Percentiles rank a stretch among this genome's conserved stretches.
phyloP scores from a whole-genome alignment of 2,329 filamentous ascomycete species.

The Fusarium begoniae region DNA sequence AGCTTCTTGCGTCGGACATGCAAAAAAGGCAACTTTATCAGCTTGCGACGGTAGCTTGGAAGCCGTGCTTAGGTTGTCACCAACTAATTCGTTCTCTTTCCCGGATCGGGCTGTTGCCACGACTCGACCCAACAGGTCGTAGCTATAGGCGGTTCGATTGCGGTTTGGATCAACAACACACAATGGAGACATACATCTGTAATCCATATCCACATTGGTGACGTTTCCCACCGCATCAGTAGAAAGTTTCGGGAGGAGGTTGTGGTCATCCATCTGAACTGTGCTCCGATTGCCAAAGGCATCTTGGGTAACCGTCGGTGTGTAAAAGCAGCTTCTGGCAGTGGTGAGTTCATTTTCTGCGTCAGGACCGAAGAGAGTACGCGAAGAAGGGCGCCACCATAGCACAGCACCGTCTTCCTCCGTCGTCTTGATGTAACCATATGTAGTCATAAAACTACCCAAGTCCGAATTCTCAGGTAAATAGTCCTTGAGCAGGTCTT shows the following conservation, averaged over 20 bases:
- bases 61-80: neutral
- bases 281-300: neutral
- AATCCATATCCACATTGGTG: neutral
- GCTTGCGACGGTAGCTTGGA: too few relatives aligned
- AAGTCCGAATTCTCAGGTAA: fast-evolving
- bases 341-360: neutral
- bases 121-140: neutral
- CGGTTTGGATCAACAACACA: neutral
- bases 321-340: neutral
- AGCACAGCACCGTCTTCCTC: neutral
- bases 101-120: neutral
- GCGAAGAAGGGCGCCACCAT: neutral
- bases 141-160: neutral
- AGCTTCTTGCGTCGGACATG: neutral
- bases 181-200: neutral
- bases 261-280: neutral
- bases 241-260: neutral
- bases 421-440: neutral
- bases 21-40: too few relatives aligned
- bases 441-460: neutral
- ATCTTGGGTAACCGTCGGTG: neutral
- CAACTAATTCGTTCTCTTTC: neutral
- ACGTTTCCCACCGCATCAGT: neutral
- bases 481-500: too few relatives aligned
- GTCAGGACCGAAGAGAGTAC: neutral